Evolutionary conservation across 352 stramenopile species (phyloP).

Genomic region (Phytophthora tentaculata): DNA sequence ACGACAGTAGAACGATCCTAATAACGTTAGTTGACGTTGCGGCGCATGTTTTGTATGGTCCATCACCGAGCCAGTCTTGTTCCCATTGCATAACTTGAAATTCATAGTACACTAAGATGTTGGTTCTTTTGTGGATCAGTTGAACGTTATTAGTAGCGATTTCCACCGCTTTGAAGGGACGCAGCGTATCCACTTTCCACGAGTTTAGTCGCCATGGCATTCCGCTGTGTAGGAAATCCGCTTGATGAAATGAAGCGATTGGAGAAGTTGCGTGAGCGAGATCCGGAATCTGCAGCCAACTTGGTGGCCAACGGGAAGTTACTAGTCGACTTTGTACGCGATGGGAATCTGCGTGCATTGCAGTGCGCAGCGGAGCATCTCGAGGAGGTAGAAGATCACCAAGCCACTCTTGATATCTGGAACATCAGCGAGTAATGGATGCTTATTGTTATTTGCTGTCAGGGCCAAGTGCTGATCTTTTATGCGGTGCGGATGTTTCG

Average conservation of each 20-base stretch:
- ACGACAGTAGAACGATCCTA: too few relatives aligned
- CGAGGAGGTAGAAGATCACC: slow-evolving; percentile 39
- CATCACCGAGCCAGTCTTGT: too few relatives aligned
- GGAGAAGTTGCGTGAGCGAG: slow-evolving; percentile 45
- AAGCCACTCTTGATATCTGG: not conserved
- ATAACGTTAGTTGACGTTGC: too few relatives aligned
- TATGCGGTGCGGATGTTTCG: slow-evolving; percentile 77
- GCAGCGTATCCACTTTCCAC: slow-evolving; percentile 16
- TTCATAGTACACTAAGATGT: too few relatives aligned
- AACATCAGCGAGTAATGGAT: not conserved
- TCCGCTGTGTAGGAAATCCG: slow-evolving; percentile 44
- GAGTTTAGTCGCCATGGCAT: slow-evolving; percentile 38
- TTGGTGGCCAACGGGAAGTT: slow-evolving; percentile 72
- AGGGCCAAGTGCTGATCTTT: slow-evolving; percentile 65
- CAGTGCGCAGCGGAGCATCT: slow-evolving; percentile 55
- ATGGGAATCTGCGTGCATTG: slow-evolving; percentile 60
- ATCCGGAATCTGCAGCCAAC: slow-evolving; percentile 61
- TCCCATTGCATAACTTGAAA: too few relatives aligned
- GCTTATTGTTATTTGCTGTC: not conserved
- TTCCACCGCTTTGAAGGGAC: slow-evolving; percentile 30
- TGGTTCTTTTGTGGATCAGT: too few relatives aligned
- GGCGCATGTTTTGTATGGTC: too few relatives aligned
- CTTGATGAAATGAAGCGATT: slow-evolving; percentile 70
- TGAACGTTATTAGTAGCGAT: too few relatives aligned
- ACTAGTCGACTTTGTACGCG: slow-evolving; percentile 50